Conservation (phyloP, 371 early-diverging fungal species). For the Zancudomyces culisetae region DNA sequence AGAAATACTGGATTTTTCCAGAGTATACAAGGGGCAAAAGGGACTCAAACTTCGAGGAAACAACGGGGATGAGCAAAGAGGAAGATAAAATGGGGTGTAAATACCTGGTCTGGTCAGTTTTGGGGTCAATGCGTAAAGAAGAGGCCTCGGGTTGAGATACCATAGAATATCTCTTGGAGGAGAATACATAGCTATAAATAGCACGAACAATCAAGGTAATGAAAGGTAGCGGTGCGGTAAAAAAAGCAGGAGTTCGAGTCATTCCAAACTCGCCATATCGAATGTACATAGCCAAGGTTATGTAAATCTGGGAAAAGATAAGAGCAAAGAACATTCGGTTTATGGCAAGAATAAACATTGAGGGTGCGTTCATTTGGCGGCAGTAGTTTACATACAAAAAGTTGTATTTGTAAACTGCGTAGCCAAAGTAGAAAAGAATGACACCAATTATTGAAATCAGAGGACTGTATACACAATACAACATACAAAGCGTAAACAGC, state of each 20-base stretch:
- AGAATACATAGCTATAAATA: background rate
- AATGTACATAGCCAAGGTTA: slow-evolving; percentile 28
- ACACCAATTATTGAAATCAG: slow-evolving; percentile 51
- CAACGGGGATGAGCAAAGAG: background rate
- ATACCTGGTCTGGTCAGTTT: background rate
- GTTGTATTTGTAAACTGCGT: slow-evolving; percentile 54
- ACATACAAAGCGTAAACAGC: slow-evolving; percentile 52
- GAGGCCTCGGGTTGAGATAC: background rate
- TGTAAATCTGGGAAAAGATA: slow-evolving; percentile 43
- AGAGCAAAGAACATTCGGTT: slow-evolving; percentile 44
- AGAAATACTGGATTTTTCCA: background rate
- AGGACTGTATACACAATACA: slow-evolving; percentile 59
- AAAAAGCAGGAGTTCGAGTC: slow-evolving; percentile 8
- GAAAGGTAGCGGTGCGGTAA: slow-evolving; percentile 35
- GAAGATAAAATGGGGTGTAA: background rate
- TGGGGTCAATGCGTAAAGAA: background rate
- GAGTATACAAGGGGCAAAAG: background rate
- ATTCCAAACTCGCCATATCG: slow-evolving; percentile 31
- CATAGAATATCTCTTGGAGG: background rate
- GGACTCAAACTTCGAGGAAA: background rate
- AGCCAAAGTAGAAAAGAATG: slow-evolving; percentile 42
- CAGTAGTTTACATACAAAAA: slow-evolving; percentile 52
- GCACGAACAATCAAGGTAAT: slow-evolving; percentile 27
- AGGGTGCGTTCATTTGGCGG: slow-evolving; percentile 46
- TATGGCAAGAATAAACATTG: slow-evolving; percentile 55